Percentiles rank a stretch among this genome's conserved stretches.
Evolutionary conservation across 176 grass and related monocot species (phyloP).

Genomic region (Typha latifolia): DNA sequence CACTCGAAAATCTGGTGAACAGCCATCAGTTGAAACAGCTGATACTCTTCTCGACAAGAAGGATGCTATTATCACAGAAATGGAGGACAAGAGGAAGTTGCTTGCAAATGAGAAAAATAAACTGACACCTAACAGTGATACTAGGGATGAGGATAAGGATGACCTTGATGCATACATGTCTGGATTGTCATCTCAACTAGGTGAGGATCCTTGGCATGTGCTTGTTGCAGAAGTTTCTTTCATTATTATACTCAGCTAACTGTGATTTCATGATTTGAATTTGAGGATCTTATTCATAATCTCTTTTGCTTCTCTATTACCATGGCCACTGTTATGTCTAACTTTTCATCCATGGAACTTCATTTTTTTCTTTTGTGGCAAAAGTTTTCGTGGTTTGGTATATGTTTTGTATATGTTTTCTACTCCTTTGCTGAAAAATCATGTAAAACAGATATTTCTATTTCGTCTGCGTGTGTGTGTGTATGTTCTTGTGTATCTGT

Average conservation of each 20-base stretch:
- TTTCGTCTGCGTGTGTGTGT: not conserved
- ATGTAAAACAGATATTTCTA: too few species aligned
- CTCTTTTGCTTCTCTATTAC: too few species aligned
- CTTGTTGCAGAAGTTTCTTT: not conserved
- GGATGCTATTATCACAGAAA: constrained; percentile 49
- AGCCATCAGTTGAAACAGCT: constrained; percentile 81
- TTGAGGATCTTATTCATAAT: too few species aligned
- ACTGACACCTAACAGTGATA: constrained; percentile 18
- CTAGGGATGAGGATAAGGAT: constrained; percentile 46
- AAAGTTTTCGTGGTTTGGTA: too few species aligned
- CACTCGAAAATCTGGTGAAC: constrained; percentile 40
- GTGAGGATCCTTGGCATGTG: constrained; percentile 16
- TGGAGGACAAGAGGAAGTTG: constrained; percentile 65
- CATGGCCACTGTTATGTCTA: too few species aligned
- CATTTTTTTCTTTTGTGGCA: too few species aligned
- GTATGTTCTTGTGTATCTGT: too few species aligned
- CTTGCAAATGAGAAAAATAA: constrained; percentile 70
- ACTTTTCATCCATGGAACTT: too few species aligned
- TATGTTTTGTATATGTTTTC: too few species aligned
- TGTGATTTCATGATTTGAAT: not conserved
- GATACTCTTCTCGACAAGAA: constrained; percentile 95
- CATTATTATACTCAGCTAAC: not conserved
- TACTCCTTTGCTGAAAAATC: too few species aligned
- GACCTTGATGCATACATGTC: constrained; percentile 97
- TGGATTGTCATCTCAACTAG: constrained; percentile 91